Base-by-base conservation (phyloP, 2,329 filamentous ascomycete species). In the Drechslera avenae region DNA sequence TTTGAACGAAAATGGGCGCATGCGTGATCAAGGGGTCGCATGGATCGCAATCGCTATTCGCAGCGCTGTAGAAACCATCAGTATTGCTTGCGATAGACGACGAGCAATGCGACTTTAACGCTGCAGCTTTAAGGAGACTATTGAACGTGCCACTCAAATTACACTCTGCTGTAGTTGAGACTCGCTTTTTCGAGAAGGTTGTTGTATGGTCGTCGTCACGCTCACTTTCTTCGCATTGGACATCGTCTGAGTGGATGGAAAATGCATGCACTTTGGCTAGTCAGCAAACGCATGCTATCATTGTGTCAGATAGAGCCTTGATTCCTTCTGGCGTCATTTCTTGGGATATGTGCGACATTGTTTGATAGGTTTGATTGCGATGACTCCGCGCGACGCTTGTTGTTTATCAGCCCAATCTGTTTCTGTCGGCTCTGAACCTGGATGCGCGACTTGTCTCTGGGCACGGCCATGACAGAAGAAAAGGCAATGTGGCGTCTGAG, bases 381-480 rank as follows among this genome's bases (percentile, higher is more conserved):
- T 6, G 12, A 7, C 3, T 35, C 28, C 4, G 31, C 21, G 17
- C 18, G 16, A 12, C 49, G 13, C 34, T 48, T 39, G 13, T 37
- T 47, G 16, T 31, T 32, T 31, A n/a, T 23, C 13, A 17, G 23
- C 34, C 12, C 8, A 31, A 10, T 17, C 13, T 14, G 30, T 13
- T 46, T 54, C 16, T 3, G 17, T 3, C 30, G 33, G 30, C 18
- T 21, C 13, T 26, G 21, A 7, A 51, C 30, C 14, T 42, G 37
- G 5, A 28, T 16, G 35, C 47, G 47, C 19, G 41, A 36, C 33
- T 39, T 54, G 5, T 35, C 21, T 35, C 10, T 54, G 8, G n/a
- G n/a, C 2, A 37, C 31, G 14, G 31, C 33, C 49, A 48, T 55
- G 23, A 39, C 17, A 4, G 6, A 1, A 23, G 19, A 17, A 9